Evolutionary conservation across 1,284 basidiomycete genomes (phyloP).

Genomic region (Thelephora terrestris): DNA sequence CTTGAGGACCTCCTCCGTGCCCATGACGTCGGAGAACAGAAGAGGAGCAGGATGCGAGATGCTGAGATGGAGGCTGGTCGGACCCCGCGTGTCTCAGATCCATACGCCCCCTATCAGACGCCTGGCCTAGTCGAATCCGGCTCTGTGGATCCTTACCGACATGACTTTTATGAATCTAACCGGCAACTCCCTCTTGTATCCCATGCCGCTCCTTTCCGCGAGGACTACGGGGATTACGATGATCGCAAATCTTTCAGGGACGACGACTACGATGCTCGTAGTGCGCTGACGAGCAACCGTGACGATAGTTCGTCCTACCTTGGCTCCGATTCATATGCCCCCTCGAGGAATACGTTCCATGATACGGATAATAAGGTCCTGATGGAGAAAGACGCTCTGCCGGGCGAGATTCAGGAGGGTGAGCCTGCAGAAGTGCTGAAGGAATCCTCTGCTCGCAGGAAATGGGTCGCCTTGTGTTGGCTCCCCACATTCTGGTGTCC

Average conservation of each 20-base stretch:
- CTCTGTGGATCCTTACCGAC: conserved; percentile 41
- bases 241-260: conserved; percentile 68
- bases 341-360: conserved; percentile 92
- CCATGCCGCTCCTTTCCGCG: conserved; percentile 68
- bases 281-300: conserved; percentile 61
- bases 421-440: conserved; percentile 85
- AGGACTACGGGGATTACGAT: conserved; percentile 69
- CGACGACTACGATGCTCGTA: conserved; percentile 68
- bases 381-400: conserved; percentile 70
- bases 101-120: conserved; percentile 63
- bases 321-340: conserved; percentile 86
- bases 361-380: conserved; percentile 65
- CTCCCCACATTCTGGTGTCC: conserved; percentile 91
- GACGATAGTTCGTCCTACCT: conserved; percentile 75
- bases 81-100: conserved; percentile 61
- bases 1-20: conserved; percentile 84
- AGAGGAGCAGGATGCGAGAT: conserved; percentile 63
- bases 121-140: conserved; percentile 39
- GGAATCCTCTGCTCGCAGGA: conserved; percentile 67
- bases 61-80: conserved; percentile 63
- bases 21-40: conserved; percentile 77
- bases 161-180: conserved; percentile 28
- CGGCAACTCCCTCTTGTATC: conserved; percentile 67
- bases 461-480: conserved; percentile 88
- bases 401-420: conserved; percentile 71